Conservation (phyloP, 495 filamentous ascomycete genomes). For the Neurospora sp. region DNA sequence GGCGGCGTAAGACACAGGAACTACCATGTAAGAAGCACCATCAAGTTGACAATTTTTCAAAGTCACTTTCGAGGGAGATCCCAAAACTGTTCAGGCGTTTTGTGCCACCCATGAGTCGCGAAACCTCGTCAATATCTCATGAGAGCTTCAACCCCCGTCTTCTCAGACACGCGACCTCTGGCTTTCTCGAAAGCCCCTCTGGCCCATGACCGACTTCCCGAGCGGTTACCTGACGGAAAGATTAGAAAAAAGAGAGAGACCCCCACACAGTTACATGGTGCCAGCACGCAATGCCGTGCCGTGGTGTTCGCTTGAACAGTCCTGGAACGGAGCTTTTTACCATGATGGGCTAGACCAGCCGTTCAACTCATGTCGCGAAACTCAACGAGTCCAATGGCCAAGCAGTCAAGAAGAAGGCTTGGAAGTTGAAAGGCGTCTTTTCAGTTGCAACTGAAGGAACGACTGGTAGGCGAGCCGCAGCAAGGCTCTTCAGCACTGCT, state of each 20-base stretch:
- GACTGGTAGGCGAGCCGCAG: not conserved
- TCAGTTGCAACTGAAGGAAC: not conserved
- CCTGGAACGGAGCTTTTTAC: not conserved
- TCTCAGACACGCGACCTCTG: not conserved
- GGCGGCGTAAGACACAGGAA: not conserved
- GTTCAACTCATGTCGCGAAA: not conserved
- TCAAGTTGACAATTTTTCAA: not conserved
- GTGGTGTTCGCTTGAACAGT: not conserved
- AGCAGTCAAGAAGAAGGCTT: not conserved
- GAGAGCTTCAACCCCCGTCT: not conserved
- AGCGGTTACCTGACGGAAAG: not conserved
- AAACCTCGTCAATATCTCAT: not conserved
- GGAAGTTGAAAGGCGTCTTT: not conserved
- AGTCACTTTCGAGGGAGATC: not conserved
- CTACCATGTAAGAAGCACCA: not conserved
- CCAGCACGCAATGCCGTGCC: not conserved
- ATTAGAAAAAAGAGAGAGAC: not conserved
- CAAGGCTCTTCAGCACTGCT: not conserved
- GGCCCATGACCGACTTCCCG: not conserved
- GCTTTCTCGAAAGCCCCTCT: not conserved
- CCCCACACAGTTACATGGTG: not conserved
- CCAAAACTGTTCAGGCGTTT: not conserved
- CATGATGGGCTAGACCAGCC: not conserved
- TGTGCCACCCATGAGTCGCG: not conserved
- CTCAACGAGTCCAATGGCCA: not conserved